These are phyloP conservation scores for Xylaria nigripes DNA, from an alignment of 495 filamentous ascomycete species.

Conservation along the genomic window DNA sequence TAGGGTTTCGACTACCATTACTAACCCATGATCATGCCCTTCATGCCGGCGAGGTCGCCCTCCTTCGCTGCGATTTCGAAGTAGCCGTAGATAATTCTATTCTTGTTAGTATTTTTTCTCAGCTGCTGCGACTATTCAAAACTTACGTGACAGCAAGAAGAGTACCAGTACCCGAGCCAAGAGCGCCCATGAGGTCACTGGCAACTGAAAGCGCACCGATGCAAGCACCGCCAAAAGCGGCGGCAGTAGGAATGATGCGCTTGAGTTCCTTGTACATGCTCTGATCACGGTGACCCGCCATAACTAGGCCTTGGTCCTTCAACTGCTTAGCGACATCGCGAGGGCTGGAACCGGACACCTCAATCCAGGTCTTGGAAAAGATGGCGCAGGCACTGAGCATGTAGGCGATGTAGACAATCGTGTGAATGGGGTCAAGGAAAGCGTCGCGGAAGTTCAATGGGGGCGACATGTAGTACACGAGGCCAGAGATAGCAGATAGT, in stretches of 20 bases:
- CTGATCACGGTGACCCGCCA: conserved; percentile 99
- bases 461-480: conserved; percentile 99
- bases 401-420: conserved; percentile 88
- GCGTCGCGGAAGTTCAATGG: conserved; percentile 96
- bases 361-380: conserved; percentile 99
- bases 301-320: conserved; percentile 98
- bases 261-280: conserved; percentile 99
- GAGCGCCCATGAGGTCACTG: conserved; percentile 90
- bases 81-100: conserved; percentile 95
- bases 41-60: conserved; percentile 85
- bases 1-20: conserved; percentile 4
- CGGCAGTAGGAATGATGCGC: conserved; percentile 95
- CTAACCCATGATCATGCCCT: conserved; percentile 72
- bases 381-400: conserved; percentile 96
- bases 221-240: conserved; percentile 97
- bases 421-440: conserved; percentile 92
- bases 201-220: conserved; percentile 95
- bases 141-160: conserved; percentile 97
- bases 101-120: conserved; percentile 13
- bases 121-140: neutral
- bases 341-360: conserved; percentile 94
- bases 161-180: conserved; percentile 96
- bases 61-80: conserved; percentile 99
- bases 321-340: conserved; percentile 99
- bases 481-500: conserved; percentile 82